phyloP scores from a whole-genome alignment of 2,329 filamentous ascomycete species.

The Colletotrichum spinosum region DNA sequence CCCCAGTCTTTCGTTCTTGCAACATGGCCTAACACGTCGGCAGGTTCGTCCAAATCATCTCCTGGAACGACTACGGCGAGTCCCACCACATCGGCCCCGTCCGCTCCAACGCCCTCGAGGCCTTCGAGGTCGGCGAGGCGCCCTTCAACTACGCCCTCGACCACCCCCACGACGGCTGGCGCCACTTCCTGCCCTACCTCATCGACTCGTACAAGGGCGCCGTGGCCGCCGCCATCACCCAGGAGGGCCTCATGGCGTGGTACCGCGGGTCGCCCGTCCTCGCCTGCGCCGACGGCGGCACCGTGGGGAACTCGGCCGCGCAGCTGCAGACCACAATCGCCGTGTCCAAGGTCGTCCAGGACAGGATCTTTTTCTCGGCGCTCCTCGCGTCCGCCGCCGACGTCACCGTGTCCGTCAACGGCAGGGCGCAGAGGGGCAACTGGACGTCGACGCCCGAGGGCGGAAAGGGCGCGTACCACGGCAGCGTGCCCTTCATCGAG shows the following conservation, averaged over 20 bases:
- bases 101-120: constrained; percentile 46
- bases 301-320: constrained; percentile 43
- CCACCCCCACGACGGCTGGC: constrained; percentile 63
- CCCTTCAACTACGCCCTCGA: constrained; percentile 60
- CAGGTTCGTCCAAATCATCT: constrained; percentile 58
- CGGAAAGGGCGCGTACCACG: constrained; percentile 47
- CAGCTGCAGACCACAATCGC: constrained; percentile 41
- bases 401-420: constrained; percentile 44
- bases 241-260: constrained; percentile 47
- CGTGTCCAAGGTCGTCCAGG: constrained; percentile 38
- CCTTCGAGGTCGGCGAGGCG: constrained; percentile 44
- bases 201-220: constrained; percentile 62
- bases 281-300: constrained; percentile 45
- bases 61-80: constrained; percentile 68
- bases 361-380: constrained; percentile 43
- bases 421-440: constrained; percentile 36
- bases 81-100: constrained; percentile 65
- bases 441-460: constrained; percentile 18
- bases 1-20: constrained; percentile 55
- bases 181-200: constrained; percentile 60
- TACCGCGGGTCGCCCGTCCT: constrained; percentile 46
- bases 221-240: constrained; percentile 41
- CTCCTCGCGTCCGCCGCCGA: constrained; percentile 40
- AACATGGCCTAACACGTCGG: constrained; percentile 48
- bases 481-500: constrained; percentile 42